Conservation (phyloP, 768 basidiomycete species). For the Calvatia gigantea region DNA sequence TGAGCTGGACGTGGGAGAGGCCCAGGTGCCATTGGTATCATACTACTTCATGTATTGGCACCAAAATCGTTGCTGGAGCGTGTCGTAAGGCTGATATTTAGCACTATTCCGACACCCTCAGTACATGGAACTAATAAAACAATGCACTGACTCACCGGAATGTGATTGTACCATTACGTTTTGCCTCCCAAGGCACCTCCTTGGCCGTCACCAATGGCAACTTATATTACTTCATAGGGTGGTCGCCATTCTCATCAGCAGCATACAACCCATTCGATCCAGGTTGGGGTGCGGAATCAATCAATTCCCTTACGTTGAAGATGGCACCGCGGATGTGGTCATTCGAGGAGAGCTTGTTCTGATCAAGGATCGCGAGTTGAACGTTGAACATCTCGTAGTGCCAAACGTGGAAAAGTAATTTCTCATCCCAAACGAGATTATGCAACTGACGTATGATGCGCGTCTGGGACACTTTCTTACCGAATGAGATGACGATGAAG, state of each 20-base stretch:
- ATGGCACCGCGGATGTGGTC: constrained; percentile 85
- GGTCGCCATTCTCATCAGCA: constrained; percentile 48
- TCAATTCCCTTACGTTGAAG: constrained; percentile 69
- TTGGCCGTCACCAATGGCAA: constrained; percentile 59
- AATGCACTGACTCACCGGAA: constrained; percentile 46
- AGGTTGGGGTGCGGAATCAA: constrained; percentile 65
- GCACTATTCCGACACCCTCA: constrained; percentile 44
- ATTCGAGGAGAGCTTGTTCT: constrained; percentile 91
- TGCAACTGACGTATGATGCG: constrained; percentile 78
- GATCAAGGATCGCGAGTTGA: constrained; percentile 85
- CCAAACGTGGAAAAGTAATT: constrained; percentile 91
- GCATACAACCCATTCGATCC: constrained; percentile 58
- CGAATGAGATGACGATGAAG: constrained; percentile 93
- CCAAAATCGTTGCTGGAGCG: constrained; percentile 90
- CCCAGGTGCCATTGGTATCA: constrained; percentile 77
- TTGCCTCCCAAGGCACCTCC: constrained; percentile 68
- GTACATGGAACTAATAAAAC: background rate
- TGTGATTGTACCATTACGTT: constrained; percentile 63
- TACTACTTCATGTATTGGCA: constrained; percentile 84
- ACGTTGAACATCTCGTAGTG: constrained; percentile 82
- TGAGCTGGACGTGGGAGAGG: constrained; percentile 83
- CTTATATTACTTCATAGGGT: constrained; percentile 71
- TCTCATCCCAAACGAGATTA: constrained; percentile 93
- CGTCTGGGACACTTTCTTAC: constrained; percentile 95
- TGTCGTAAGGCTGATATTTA: constrained; percentile 93